Evolutionary conservation across 2,329 filamentous ascomycete genomes (phyloP).

Genomic region (Fusarium lyarnte): DNA sequence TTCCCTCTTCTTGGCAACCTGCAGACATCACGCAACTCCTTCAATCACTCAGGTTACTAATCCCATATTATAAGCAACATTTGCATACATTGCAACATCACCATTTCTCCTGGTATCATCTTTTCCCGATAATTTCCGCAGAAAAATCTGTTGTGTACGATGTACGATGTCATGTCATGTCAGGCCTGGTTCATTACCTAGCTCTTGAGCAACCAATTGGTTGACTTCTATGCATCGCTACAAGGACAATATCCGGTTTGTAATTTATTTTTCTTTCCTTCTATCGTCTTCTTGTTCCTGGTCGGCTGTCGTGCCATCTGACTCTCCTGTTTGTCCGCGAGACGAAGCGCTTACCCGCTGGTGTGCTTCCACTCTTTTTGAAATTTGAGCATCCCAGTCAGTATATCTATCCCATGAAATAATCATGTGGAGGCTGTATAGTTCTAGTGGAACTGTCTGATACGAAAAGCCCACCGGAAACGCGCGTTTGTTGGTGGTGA

Average conservation of each 20-base stretch:
- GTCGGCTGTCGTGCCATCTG: too few relatives aligned
- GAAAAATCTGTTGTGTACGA: too few relatives aligned
- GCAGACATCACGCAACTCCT: neutral
- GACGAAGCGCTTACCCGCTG: neutral
- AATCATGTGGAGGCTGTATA: neutral
- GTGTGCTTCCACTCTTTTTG: neutral
- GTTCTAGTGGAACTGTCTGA: neutral
- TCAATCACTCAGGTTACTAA: neutral
- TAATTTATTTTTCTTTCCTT: neutral
- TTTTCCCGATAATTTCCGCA: neutral
- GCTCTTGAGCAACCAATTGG: neutral
- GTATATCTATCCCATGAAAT: neutral
- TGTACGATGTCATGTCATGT: neutral
- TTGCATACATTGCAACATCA: neutral
- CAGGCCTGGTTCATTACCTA: neutral
- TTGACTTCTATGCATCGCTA: too few relatives aligned
- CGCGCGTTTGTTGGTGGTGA: neutral
- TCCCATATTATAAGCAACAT: neutral
- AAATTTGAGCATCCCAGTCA: neutral
- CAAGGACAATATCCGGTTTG: accelerated
- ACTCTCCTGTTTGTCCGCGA: neutral
- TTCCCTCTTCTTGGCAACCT: neutral
- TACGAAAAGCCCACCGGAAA: neutral
- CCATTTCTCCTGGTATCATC: neutral
- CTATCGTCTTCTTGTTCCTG: neutral